Conservation (phyloP, 176 grass and related monocot species). For the Dactylis glomerata region DNA sequence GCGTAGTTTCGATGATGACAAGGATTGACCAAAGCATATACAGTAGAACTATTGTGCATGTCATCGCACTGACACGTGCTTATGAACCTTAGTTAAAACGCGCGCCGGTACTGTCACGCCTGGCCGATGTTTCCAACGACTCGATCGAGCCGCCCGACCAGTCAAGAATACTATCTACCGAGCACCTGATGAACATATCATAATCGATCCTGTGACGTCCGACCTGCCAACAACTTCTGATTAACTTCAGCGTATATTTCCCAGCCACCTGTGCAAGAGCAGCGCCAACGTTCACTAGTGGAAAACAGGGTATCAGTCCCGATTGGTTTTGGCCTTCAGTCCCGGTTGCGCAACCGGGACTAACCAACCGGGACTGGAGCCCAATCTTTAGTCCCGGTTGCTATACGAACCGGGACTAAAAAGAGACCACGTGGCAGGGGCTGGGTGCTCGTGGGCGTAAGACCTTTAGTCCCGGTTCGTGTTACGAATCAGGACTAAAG, state of each 20-base stretch:
- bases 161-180: no score
- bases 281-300: background rate
- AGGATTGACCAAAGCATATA: background rate
- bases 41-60: background rate
- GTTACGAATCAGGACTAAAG: no score
- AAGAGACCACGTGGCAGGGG: no score
- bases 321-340: no score
- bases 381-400: no score
- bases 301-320: no score
- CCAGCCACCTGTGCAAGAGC: background rate
- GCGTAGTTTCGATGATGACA: constrained; percentile 3
- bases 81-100: background rate
- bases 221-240: background rate
- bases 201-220: background rate
- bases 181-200: no score
- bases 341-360: no score
- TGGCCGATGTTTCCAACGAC: background rate
- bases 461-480: no score
- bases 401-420: no score
- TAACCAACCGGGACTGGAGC: no score
- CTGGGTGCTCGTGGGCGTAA: no score
- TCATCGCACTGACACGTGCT: background rate
- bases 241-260: background rate
- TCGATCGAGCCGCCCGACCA: background rate
- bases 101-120: background rate